phyloP scores from a whole-genome alignment of 2,329 filamentous ascomycete genomes.

The Alternaria metachromatica region DNA sequence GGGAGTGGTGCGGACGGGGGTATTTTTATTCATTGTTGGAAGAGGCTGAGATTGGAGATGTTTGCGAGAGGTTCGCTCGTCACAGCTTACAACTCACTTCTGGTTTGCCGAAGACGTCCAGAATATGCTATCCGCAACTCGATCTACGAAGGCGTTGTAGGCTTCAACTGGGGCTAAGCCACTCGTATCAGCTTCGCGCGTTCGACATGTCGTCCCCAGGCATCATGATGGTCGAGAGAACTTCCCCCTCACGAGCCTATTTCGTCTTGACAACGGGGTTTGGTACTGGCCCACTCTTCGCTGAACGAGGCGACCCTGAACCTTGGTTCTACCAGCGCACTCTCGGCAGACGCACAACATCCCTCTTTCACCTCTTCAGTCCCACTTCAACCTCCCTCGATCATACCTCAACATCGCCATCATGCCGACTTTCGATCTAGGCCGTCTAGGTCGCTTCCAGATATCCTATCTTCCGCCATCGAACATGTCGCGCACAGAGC shows the following conservation, averaged over 20 bases:
- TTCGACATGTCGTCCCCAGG: background rate
- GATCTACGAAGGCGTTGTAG: background rate
- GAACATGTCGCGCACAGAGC: background rate
- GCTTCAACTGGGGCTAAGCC: background rate
- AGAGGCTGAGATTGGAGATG: background rate
- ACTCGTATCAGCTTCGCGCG: background rate
- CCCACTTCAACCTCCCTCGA: background rate
- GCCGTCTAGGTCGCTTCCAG: constrained; percentile 1
- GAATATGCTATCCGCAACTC: background rate
- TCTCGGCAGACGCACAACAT: background rate
- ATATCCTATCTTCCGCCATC: background rate
- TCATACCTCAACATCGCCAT: background rate
- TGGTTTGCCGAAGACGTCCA: background rate
- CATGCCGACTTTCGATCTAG: background rate
- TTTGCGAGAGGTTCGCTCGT: background rate
- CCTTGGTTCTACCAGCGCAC: background rate
- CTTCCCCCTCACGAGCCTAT: background rate
- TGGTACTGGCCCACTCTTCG: background rate
- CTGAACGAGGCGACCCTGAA: background rate
- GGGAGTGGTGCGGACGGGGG: constrained; percentile 1
- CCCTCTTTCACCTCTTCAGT: background rate
- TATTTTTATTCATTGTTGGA: background rate
- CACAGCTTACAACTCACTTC: background rate
- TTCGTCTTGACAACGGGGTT: background rate
- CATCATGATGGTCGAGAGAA: background rate